phyloP scores from a whole-genome alignment of 306 rosid genomes.

The Parietaria judaica region DNA sequence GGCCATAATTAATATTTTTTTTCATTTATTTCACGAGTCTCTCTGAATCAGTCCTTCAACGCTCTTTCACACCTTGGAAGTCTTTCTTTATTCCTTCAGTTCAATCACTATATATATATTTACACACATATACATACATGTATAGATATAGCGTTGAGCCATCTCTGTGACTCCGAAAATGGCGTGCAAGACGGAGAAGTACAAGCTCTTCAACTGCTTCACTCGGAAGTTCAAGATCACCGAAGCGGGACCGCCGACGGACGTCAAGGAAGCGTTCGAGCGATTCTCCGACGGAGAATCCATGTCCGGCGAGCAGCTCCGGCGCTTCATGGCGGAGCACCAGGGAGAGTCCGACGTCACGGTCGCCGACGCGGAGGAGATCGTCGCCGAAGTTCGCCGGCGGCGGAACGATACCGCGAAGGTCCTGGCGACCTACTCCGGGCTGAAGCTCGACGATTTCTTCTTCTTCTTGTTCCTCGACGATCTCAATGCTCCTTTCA shows the following conservation, averaged over 20 bases:
- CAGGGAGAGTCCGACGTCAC: slow-evolving; percentile 41
- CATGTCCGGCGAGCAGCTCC: slow-evolving; percentile 52
- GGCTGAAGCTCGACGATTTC: slow-evolving; percentile 49
- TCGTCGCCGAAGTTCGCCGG: slow-evolving; percentile 25
- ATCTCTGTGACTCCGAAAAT: slow-evolving; percentile 6
- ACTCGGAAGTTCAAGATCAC: slow-evolving; percentile 52
- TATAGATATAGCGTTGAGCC: not conserved
- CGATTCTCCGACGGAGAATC: slow-evolving; percentile 20
- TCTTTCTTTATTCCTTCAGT: not conserved
- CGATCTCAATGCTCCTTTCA: slow-evolving; percentile 51
- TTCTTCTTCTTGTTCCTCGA: slow-evolving; percentile 41
- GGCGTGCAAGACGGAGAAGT: slow-evolving; percentile 28
- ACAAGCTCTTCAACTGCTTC: slow-evolving; percentile 61
- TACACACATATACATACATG: not conserved
- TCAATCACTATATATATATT: not conserved
- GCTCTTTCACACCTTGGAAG: not conserved
- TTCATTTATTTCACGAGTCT: not conserved
- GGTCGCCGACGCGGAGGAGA: slow-evolving; percentile 24
- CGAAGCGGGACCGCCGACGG: slow-evolving; percentile 53
- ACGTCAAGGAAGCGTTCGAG: slow-evolving; percentile 44
- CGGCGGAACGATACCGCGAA: slow-evolving; percentile 18
- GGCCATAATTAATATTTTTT: no score
- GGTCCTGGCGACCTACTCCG: slow-evolving; percentile 5
- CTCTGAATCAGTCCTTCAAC: not conserved
- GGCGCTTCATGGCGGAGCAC: slow-evolving; percentile 36